A percentile compares a stretch with the other conserved stretches of the same genome.
Evolutionary conservation across 2,329 filamentous ascomycete species (phyloP).

Genomic region (Curvularia eragrostidis): DNA sequence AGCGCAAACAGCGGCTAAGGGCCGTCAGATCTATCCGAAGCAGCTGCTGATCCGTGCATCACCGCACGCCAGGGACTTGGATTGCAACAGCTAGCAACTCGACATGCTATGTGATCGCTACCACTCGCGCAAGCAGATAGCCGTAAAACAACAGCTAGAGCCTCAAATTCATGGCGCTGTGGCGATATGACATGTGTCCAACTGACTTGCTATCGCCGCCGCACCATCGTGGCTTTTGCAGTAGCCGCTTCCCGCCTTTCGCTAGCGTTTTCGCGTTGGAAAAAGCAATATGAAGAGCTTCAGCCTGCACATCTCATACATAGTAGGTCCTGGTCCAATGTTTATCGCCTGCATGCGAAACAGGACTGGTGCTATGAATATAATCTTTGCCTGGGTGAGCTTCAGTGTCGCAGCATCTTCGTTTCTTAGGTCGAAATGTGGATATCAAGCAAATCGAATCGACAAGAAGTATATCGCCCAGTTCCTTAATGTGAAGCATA

Average conservation of each 20-base stretch:
- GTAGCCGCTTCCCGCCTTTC: not conserved
- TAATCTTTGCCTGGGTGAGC: not conserved
- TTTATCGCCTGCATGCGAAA: not conserved
- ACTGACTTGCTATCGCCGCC: not conserved
- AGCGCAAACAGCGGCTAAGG: not conserved
- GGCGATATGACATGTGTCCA: not conserved
- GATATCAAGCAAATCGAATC: not conserved
- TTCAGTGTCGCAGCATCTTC: not conserved
- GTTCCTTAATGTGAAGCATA: not conserved
- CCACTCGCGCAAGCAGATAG: not conserved
- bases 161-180: not conserved
- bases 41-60: not conserved
- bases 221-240: not conserved
- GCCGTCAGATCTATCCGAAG: not conserved
- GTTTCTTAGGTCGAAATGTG: not conserved
- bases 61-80: not conserved
- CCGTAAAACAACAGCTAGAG: not conserved
- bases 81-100: not conserved
- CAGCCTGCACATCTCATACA: not conserved
- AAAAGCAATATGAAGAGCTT: not conserved
- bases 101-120: not conserved
- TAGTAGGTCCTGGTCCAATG: not conserved
- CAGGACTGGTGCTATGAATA: not conserved
- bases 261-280: not conserved
- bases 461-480: not conserved